These are phyloP conservation scores for Ensete glaucum DNA, from an alignment of 176 grass and related monocot species.

Conservation along the genomic window DNA sequence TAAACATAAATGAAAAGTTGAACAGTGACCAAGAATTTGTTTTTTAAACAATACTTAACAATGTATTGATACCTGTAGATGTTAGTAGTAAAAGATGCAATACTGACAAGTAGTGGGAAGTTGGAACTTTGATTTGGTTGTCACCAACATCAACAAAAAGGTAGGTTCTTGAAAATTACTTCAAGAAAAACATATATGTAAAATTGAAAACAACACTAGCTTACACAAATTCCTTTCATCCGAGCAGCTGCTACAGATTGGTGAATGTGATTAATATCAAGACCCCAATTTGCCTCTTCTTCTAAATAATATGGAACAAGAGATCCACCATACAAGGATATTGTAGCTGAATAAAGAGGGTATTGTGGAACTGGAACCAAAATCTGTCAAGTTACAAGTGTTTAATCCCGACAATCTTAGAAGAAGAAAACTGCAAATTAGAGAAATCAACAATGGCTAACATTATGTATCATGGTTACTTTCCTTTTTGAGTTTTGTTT, in stretches of 20 bases:
- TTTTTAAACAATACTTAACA: neutral
- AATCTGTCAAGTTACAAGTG: conserved; percentile 41
- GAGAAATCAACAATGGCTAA: no score
- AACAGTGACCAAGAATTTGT: neutral
- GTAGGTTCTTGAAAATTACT: no score
- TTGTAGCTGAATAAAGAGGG: conserved; percentile 89
- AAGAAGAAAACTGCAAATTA: no score
- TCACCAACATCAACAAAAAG: neutral
- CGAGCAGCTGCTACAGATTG: conserved; percentile 42
- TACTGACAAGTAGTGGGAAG: neutral
- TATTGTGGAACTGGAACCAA: conserved; percentile 95
- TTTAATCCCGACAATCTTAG: neutral
- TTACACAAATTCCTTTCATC: conserved; percentile 85
- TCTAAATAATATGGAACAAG: conserved; percentile 91
- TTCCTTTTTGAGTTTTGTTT: no score
- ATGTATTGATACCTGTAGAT: neutral
- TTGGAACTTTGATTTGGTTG: neutral
- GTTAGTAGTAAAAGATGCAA: neutral
- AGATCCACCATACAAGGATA: conserved; percentile 66
- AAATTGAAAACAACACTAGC: conserved; percentile 12
- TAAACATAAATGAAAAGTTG: neutral
- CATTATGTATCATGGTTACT: no score
- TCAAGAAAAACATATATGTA: neutral
- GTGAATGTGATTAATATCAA: conserved; percentile 50
- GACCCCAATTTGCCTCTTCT: conserved; percentile 85